Conservation (phyloP, 75 land plant species). For the Pinus albicaulis region DNA sequence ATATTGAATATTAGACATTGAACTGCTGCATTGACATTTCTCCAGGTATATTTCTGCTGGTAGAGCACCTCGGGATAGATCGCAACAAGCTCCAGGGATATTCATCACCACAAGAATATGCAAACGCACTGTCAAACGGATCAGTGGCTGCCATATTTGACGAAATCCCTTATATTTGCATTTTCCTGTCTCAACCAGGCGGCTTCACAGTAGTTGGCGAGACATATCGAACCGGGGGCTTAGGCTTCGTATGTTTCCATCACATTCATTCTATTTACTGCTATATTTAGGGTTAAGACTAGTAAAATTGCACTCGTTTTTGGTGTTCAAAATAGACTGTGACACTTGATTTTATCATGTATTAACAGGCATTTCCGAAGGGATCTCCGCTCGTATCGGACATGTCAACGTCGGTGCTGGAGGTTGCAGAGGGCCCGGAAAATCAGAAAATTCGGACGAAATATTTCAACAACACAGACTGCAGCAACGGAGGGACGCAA, state of each 20-base stretch:
- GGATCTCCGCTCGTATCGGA: conserved; percentile 44
- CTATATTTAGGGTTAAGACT: too few relatives aligned
- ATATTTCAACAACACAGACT: conserved; percentile 29
- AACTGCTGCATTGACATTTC: too few relatives aligned
- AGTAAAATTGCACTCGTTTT: too few relatives aligned
- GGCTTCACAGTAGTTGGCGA: conserved; percentile 49
- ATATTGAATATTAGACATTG: too few relatives aligned
- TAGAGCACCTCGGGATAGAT: conserved; percentile 4
- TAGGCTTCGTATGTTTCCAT: conserved; percentile 54
- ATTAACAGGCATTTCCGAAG: conserved; percentile 42
- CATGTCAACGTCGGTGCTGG: conserved; percentile 38
- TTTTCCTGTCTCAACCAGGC: conserved; percentile 29
- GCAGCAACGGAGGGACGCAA: conserved; percentile 11
- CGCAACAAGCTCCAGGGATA: conserved; percentile 12
- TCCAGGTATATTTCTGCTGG: too few relatives aligned
- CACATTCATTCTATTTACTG: too few relatives aligned
- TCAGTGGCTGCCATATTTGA: conserved; percentile 38
- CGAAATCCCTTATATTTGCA: conserved; percentile 30
- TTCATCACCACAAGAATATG: too few relatives aligned
- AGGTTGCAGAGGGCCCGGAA: conserved; percentile 30
- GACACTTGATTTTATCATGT: too few relatives aligned
- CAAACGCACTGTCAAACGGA: conserved; percentile 24
- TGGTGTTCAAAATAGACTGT: too few relatives aligned
- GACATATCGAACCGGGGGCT: conserved; percentile 45
- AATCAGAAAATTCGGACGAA: conserved; percentile 29